A percentile compares a stretch with the other conserved stretches of the same genome.
phyloP scores from a whole-genome alignment of 1,284 basidiomycete species.

The Microbotryomycetes sp. region DNA sequence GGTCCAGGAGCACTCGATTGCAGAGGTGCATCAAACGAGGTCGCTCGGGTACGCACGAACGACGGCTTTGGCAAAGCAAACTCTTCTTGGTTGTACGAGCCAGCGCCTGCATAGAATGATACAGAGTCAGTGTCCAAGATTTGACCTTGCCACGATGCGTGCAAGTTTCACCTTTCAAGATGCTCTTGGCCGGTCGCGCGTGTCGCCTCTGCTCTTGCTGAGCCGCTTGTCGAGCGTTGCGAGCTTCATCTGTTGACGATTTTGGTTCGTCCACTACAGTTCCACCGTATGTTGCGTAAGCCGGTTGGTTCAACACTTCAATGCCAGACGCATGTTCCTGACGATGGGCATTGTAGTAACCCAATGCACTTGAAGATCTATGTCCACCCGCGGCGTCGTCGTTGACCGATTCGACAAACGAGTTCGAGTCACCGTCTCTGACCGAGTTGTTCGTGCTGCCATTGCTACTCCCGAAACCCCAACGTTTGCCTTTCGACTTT shows the following conservation, averaged over 20 bases:
- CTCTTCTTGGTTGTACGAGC: constrained; percentile 33
- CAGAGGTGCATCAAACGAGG: constrained; percentile 43
- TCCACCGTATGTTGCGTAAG: constrained; percentile 22
- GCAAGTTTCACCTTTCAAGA: constrained; percentile 70
- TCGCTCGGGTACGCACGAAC: constrained; percentile 40
- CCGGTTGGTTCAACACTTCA: constrained; percentile 14
- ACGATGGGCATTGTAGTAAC: background rate
- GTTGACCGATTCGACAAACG: background rate
- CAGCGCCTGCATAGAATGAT: constrained; percentile 20
- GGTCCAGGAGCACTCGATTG: constrained; percentile 22
- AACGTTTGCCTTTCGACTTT: constrained; percentile 39
- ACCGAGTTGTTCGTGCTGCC: constrained; percentile 19
- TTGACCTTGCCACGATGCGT: too few relatives aligned
- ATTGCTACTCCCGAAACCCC: constrained; percentile 41
- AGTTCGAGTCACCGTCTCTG: constrained; percentile 11
- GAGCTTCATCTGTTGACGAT: background rate
- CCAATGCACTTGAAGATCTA: background rate
- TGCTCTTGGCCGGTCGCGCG: constrained; percentile 68
- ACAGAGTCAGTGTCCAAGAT: too few relatives aligned
- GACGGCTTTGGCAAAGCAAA: constrained; percentile 16
- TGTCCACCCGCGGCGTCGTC: background rate
- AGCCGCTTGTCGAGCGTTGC: background rate
- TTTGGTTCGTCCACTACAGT: background rate
- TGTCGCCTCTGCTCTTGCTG: constrained; percentile 50
- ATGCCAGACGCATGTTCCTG: constrained; percentile 2